Base-by-base conservation (phyloP, 2,329 filamentous ascomycete genomes). In the Colletotrichum shisoi region DNA sequence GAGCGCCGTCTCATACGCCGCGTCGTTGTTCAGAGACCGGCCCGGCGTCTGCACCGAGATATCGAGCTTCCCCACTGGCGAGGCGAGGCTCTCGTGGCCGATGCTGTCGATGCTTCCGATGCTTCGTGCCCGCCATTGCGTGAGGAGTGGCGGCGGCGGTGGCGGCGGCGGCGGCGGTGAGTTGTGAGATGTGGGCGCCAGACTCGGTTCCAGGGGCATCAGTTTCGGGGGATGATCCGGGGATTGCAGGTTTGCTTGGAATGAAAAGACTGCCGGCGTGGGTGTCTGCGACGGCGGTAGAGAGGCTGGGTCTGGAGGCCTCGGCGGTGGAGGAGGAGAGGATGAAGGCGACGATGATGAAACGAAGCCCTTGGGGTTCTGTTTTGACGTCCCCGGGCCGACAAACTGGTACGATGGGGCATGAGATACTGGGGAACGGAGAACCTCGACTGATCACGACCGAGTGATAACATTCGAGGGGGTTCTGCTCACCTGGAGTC, bases 1-100 rank as follows among this genome's bases (percentile, higher is more conserved):
- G 11, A 79, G 69, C 3, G 77, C 77, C 4, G 74, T 76, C 63
- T 78, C 73, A 54, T 78, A 78, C 9, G 68, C 62, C 3, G 60
- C 57, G 27, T 68, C 61, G 15, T 54, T 63, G 2, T 49, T 54
- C 1, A 62, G 62, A 3, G 51, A 60, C 3, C 53, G 15, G 3
- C 60, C 34, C 3, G 48, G 17, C 42, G 62, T 19, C 48, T 46
- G 40, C 24, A 24, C 52, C 1, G 57, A 42, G 15, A 62, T 46
- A n/a, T 67, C 53, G 2, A 62, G 48, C 8, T 59, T 57, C 0
- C 54, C 57, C 5, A 54, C 62, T 1, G 67, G 63, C 4, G 63
- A 66, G 0, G 56, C 42, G 2, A 69, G 42, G 27, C 53, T 49
- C 40, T 67, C 63, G 4, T 62, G 48, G 2, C 39, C 52, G 39